Base-by-base conservation (phyloP, 1,139 yeast genomes). In the Candida smagusa region DNA sequence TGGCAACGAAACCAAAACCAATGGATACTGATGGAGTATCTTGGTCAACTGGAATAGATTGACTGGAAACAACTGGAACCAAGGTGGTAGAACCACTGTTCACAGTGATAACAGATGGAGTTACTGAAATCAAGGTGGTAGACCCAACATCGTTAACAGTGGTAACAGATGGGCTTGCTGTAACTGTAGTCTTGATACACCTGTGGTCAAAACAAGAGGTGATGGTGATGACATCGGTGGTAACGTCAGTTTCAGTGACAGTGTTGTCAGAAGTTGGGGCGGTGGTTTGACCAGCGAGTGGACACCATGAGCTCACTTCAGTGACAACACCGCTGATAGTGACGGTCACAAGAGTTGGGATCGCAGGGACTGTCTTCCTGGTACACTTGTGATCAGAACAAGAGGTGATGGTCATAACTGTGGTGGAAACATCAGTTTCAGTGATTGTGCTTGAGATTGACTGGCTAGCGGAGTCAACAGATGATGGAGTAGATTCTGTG, bases 291-390 rank as follows among this genome's bases (percentile, higher is more conserved):
- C 41, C 42, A 34, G 48, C 34, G 31, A 47, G 39, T 27, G 52
- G 50, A 29, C 50, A 42, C 44, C 40, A 47, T 9, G 52, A 44
- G 34, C 46, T 43, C 42, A 41, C 42, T 9, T 41, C 30, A 13
- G 54, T 31, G 46, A 31, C 34, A 7, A 40, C 42, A 21, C 40
- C 54, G 35, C 77, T 69, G 40, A 62, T 59, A 28, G 61, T 61
- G 32, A 60, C 56, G 31, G 65, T 61, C 38, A 72, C 63, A 38
- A 68, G 56, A 45, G 75, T 72, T 41, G 76, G 67, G 38, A 67
- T 59, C 39, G 61, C 65, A 35, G 71, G 59, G 31, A 54, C 48
- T 12, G 59, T 49, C 30, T 64, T 49, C 32, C 54, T 56, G 31
- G 50, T 36, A 53, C 73, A 68, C 39, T 47, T 51, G 56, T 63